Evolutionary conservation across 2,329 filamentous ascomycete genomes (phyloP).

Genomic region (Hypoxylon sp.): DNA sequence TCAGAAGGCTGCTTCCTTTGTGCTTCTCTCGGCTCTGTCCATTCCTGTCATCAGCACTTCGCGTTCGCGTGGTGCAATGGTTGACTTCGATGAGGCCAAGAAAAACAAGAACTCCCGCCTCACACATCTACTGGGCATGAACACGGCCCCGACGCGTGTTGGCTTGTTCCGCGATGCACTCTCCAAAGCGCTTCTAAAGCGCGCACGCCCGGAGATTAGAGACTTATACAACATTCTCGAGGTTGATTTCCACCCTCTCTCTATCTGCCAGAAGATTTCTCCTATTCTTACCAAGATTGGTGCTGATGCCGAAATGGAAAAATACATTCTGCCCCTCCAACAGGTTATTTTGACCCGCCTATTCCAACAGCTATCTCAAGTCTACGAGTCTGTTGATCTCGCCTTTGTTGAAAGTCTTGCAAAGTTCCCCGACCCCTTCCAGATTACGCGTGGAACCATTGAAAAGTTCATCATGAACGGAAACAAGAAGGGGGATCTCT

Average conservation of each 20-base stretch:
- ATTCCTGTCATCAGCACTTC: constrained; percentile 99
- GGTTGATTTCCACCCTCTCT: constrained; percentile 98
- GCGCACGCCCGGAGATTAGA: constrained; percentile 91
- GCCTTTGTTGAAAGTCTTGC: constrained; percentile 93
- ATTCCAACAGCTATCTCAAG: constrained; percentile 98
- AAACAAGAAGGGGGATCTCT: constrained; percentile 98
- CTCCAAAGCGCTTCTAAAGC: constrained; percentile 92
- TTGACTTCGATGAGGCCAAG: constrained; percentile 94
- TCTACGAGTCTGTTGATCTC: constrained; percentile 97
- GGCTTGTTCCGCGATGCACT: constrained; percentile 95
- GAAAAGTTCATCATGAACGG: constrained; percentile 99
- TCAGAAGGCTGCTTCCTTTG: constrained; percentile 93
- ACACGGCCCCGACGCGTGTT: constrained; percentile 84
- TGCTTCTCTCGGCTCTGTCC: constrained; percentile 92
- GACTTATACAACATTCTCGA: constrained; percentile 99
- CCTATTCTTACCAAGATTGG: constrained; percentile 95
- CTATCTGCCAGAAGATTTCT: constrained; percentile 98
- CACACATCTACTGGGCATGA: constrained; percentile 95
- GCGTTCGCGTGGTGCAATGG: constrained; percentile 91
- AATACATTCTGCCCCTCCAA: constrained; percentile 93
- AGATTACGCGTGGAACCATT: constrained; percentile 87
- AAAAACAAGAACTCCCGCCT: constrained; percentile 99
- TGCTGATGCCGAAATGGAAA: constrained; percentile 93
- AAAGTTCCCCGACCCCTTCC: constrained; percentile 95
- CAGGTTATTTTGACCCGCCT: constrained; percentile 98